Evolutionary conservation across 2,329 filamentous ascomycete species (phyloP), one percentile per base, ranked within the genome.

Genomic region (Falciphora oryzae): DNA sequence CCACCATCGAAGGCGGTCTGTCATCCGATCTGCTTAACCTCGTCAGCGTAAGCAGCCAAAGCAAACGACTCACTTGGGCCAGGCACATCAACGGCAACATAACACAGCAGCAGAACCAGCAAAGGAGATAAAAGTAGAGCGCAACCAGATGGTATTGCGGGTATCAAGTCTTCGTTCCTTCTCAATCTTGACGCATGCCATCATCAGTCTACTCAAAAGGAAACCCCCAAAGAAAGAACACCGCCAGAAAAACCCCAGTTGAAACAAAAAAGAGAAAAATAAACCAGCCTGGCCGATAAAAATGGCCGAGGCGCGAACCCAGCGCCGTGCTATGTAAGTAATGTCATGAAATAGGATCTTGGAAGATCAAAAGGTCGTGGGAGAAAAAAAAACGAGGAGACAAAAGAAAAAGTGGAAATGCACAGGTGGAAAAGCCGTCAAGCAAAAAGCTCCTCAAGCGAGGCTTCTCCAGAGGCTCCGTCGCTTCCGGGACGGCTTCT

Each of bases 391-490:
- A 11, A 18, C 4, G 38, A 14, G 4, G 4, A 7, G 38, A 44
- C 3, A 44, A 22, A 3, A 35, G 32, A 35, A 10, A 4, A 14
- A 35, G 32, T 35, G 6, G 6, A 29, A 29, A 29, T 29, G 29
- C 29, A 29, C 29, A 3, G 29, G 29, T 29, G 29, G 29, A 32
- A 32, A 32, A 32, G 32, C 11, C 32, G 32, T 32, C 32, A 32
- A 32, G 32, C 32, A 14, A 35, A 35, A 35, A 13, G 32, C 32
- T 35, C 32, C 38, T 50, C 11, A 50, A 22, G 38, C 38, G 1
- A 38, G 22, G 11, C 59, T 38, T 10, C 63, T 58, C 63, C 63
- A 57, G 7, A 61, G 50, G 11, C 44, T 58, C 59, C 63, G n/a
- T n/a, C 59, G 38, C 53, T 31, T 61, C 27, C 59, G 27, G 31